Base-by-base conservation (phyloP, 805 yeast species). In the Ogataea populi-albae region DNA sequence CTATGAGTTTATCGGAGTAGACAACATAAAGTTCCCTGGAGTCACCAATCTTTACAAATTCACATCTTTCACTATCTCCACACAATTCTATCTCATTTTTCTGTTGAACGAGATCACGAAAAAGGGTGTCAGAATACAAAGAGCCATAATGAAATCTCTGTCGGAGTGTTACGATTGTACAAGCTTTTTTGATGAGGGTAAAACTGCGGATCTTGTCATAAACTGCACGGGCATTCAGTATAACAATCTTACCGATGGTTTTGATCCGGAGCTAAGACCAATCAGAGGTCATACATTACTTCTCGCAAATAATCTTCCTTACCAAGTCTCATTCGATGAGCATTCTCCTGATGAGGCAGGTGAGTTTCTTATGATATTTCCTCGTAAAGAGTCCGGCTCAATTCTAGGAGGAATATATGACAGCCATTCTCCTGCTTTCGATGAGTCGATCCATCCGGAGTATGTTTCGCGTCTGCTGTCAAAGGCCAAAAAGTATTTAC, bases 301-400 rank as follows among this genome's bases (percentile, higher is more conserved):
- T 17, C 67, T 78, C 6, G 66, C 72, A 35, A 77, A 77, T 51
- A 65, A 60, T 26, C 34, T 61, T 46, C 61, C 62, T 45, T 52
- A 50, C 45, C 61, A 73, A 62, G 45, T 64, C 17, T 40, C 49
- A 5, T 60, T 67, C 23, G 61, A 60, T 9, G 51, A 52, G 26
- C 37, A 39, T 7, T 45, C 50, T 8, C 52, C 59, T 3, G 55
- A 40, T 5, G 54, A 55, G 41, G 62, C 64, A 0, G 64, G 64
- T 30, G 86, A 81, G 44, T 62, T 67, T 39, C 58, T 79, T 23
- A 79, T 79, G 60, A 56, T 74, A 19, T 75, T 81, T 62, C 86
- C 86, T 12, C 59, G 86, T 32, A 75, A 73, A 37, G 86, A 80
- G 53, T 86, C 86, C 9, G 82, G 83, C 32, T 63, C 76, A 14